Conservation (phyloP, 2,329 filamentous ascomycete species). For the Arthrobotrys musiformis region DNA sequence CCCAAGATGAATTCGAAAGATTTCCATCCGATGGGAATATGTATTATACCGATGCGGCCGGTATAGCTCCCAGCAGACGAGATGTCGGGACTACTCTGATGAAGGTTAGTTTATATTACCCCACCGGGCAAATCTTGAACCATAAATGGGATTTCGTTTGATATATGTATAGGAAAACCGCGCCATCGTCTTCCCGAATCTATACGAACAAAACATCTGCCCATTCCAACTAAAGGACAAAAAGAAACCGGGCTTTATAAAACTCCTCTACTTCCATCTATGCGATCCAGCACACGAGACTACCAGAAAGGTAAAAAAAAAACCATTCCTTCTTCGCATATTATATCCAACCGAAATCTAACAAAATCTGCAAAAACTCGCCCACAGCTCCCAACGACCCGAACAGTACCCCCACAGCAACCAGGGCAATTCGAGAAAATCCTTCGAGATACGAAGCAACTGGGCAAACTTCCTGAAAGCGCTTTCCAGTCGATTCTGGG, state of each 20-base stretch:
- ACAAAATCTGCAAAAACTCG: too few species aligned
- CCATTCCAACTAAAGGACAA: constrained; percentile 62
- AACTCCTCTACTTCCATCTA: constrained; percentile 70
- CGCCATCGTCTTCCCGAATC: constrained; percentile 70
- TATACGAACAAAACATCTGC: constrained; percentile 67
- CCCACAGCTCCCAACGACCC: background rate
- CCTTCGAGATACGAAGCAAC: background rate
- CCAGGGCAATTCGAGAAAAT: background rate
- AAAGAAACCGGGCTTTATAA: constrained; percentile 68
- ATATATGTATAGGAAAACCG: constrained; percentile 62
- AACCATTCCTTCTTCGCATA: background rate
- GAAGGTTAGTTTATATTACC: background rate
- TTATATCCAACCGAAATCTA: too few species aligned
- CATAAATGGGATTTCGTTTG: background rate
- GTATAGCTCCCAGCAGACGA: background rate
- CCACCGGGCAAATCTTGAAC: background rate
- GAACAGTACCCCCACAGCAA: background rate
- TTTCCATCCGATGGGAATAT: too few species aligned
- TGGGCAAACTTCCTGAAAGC: background rate
- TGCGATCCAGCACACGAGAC: constrained; percentile 66
- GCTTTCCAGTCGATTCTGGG: background rate
- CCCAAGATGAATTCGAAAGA: too few species aligned
- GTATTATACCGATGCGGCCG: background rate
- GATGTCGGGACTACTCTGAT: background rate
- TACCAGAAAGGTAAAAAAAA: background rate